Percentiles rank a stretch among this genome's conserved stretches.
phyloP scores from a whole-genome alignment of 257 asterid species.

The Pogostemon cablin region DNA sequence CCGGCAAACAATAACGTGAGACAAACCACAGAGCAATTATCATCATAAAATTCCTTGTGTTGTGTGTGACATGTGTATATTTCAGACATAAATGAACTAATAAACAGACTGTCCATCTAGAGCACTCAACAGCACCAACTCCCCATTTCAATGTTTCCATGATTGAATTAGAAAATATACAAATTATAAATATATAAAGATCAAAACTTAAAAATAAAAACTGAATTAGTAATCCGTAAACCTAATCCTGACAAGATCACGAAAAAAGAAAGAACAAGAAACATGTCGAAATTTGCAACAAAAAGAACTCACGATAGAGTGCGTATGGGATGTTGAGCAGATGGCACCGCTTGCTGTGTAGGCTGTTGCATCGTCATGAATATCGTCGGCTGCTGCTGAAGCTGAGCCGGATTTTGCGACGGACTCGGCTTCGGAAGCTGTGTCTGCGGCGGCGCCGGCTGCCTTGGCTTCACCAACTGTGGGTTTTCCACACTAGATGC shows the following conservation, averaged over 20 bases:
- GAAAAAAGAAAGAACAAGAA: slow-evolving; percentile 14
- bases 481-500: slow-evolving; percentile 42
- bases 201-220: slow-evolving; percentile 5
- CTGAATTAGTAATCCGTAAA: slow-evolving; percentile 15
- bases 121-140: slow-evolving; percentile 11
- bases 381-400: slow-evolving; percentile 47
- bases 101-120: slow-evolving; percentile 10
- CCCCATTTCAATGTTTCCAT: slow-evolving; percentile 17
- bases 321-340: slow-evolving; percentile 57
- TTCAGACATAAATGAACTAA: slow-evolving; percentile 18
- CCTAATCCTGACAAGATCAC: background rate
- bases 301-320: slow-evolving; percentile 57
- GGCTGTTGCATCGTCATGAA: slow-evolving; percentile 58
- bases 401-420: slow-evolving; percentile 28
- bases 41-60: background rate
- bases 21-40: slow-evolving; percentile 17
- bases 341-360: slow-evolving; percentile 49
- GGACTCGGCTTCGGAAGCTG: slow-evolving; percentile 39
- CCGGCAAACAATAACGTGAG: background rate
- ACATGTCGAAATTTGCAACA: slow-evolving; percentile 27
- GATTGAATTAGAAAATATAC: slow-evolving; percentile 16
- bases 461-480: slow-evolving; percentile 44
- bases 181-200: slow-evolving; percentile 14
- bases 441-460: slow-evolving; percentile 32
- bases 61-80: background rate